Evolutionary conservation across 2,329 filamentous ascomycete genomes (phyloP).

Genomic region (Emergomyces orientalis): DNA sequence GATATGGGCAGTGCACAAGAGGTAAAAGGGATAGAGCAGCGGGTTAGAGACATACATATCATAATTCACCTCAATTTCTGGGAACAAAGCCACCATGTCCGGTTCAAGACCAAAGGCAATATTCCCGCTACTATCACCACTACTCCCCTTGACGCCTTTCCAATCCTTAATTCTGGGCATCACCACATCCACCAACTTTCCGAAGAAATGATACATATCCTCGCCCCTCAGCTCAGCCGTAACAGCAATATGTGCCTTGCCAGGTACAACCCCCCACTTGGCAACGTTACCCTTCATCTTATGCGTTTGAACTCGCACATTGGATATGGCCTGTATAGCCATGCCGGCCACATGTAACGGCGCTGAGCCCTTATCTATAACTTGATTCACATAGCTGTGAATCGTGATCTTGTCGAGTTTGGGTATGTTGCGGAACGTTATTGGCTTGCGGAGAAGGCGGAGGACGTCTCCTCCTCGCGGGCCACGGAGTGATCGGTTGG

Average conservation of each 20-base stretch:
- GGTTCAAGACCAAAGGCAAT: conserved; percentile 70
- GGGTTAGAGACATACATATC: conserved; percentile 56
- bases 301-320: conserved; percentile 62
- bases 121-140: conserved; percentile 83
- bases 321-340: conserved; percentile 75
- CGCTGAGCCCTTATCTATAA: conserved; percentile 59
- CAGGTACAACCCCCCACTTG: conserved; percentile 64
- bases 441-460: conserved; percentile 44
- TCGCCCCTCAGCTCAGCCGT: conserved; percentile 71
- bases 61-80: conserved; percentile 90
- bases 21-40: background rate
- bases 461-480: conserved; percentile 65
- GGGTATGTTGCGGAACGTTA: conserved; percentile 76
- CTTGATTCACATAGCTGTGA: conserved; percentile 61
- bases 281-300: conserved; percentile 60
- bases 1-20: conserved; percentile 4
- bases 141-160: conserved; percentile 64
- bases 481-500: conserved; percentile 74
- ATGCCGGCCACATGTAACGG: conserved; percentile 75
- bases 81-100: conserved; percentile 72
- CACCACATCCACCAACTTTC: conserved; percentile 82
- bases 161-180: conserved; percentile 95
- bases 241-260: conserved; percentile 58
- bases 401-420: conserved; percentile 71
- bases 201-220: conserved; percentile 79